These are phyloP conservation scores for Chaetomiaceae sp. DNA, from an alignment of 2,329 filamentous ascomycete species.

Conservation along the genomic window DNA sequence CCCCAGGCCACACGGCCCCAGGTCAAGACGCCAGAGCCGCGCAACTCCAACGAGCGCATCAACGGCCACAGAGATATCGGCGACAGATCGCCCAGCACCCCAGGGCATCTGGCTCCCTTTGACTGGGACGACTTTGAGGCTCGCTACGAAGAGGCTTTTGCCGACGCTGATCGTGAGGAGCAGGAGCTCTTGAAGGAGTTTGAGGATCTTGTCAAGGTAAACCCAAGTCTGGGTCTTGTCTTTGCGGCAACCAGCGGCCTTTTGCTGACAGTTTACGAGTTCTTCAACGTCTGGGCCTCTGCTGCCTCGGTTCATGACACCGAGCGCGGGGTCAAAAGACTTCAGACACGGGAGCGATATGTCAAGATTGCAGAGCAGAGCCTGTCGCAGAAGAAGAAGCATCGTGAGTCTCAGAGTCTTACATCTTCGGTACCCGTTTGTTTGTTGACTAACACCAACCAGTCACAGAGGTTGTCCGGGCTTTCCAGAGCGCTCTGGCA, in stretches of 20 bases:
- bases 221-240: slow-evolving; percentile 5
- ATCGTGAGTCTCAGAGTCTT: slow-evolving; percentile 61
- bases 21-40: slow-evolving; percentile 28
- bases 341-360: slow-evolving; percentile 73
- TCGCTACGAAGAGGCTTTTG: slow-evolving; percentile 63
- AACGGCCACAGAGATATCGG: slow-evolving; percentile 22
- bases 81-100: slow-evolving; percentile 42
- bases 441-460: slow-evolving; percentile 21
- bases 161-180: slow-evolving; percentile 59
- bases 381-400: slow-evolving; percentile 69
- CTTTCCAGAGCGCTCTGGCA: slow-evolving; percentile 58
- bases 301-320: slow-evolving; percentile 69
- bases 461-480: slow-evolving; percentile 55
- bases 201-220: slow-evolving; percentile 59
- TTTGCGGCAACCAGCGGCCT: not conserved
- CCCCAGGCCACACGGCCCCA: slow-evolving; percentile 18
- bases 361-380: slow-evolving; percentile 69
- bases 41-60: slow-evolving; percentile 23
- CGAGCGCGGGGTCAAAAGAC: slow-evolving; percentile 68
- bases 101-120: slow-evolving; percentile 51
- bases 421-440: not conserved
- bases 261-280: slow-evolving; percentile 43
- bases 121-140: slow-evolving; percentile 75
- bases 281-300: slow-evolving; percentile 74
- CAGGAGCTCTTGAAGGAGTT: slow-evolving; percentile 62